A percentile compares a stretch with the other conserved stretches of the same genome.
phyloP scores from a whole-genome alignment of 129 eudicot species.

The Escallonia rubra region DNA sequence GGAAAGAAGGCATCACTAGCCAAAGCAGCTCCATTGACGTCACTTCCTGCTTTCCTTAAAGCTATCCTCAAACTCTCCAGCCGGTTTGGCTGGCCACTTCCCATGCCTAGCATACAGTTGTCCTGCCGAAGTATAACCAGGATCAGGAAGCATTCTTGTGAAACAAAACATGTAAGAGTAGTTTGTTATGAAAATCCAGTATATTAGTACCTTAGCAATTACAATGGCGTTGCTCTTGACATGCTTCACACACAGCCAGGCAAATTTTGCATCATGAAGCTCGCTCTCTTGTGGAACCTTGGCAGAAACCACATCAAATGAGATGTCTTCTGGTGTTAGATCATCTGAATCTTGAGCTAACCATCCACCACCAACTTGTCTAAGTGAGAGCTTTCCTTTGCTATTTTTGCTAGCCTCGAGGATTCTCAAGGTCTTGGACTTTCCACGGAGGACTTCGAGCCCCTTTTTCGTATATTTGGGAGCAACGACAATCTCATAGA shows the following conservation, averaged over 20 bases:
- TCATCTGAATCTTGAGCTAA: constrained; percentile 94
- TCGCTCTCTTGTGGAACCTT: constrained; percentile 59
- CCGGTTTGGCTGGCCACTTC: constrained; percentile 98
- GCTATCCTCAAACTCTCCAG: constrained; percentile 96
- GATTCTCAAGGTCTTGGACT: constrained; percentile 87
- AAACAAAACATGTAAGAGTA: no score
- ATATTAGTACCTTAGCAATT: constrained; percentile 70
- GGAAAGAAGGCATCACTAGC: constrained; percentile 99
- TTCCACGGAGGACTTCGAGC: constrained; percentile 92
- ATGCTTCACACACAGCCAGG: constrained; percentile 95
- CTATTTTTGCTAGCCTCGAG: constrained; percentile 86
- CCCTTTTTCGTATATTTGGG: constrained; percentile 79
- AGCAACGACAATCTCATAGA: constrained; percentile 94
- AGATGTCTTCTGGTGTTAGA: constrained; percentile 76
- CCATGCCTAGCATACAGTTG: constrained; percentile 95
- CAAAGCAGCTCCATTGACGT: constrained; percentile 95
- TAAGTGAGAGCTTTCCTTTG: constrained; percentile 77
- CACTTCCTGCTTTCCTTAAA: constrained; percentile 84
- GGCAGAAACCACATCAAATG: constrained; percentile 56
- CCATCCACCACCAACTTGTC: constrained; percentile 99
- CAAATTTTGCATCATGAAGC: constrained; percentile 75
- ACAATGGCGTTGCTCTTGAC: constrained; percentile 96
- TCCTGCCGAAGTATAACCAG: constrained; percentile 39
- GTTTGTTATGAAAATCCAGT: no score
- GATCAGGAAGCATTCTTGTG: not conserved